These are phyloP conservation scores for Pichia sp. DNA, from an alignment of 1,139 yeast genomes.

Conservation along the genomic window DNA sequence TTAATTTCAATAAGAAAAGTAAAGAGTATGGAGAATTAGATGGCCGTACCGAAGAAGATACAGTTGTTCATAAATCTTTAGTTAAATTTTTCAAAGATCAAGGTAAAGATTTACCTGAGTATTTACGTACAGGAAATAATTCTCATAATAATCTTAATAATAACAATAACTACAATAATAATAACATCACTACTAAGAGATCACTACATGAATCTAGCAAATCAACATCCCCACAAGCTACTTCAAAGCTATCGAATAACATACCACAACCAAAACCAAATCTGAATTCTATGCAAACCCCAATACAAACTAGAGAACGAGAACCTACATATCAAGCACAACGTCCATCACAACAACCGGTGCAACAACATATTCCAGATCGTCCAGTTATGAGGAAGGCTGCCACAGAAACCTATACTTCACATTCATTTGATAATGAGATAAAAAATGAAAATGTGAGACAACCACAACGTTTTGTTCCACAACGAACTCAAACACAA, in stretches of 20 bases:
- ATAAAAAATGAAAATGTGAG: too few relatives aligned
- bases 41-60: constrained; percentile 26
- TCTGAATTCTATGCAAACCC: too few relatives aligned
- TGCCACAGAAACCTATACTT: background rate
- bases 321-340: too few relatives aligned
- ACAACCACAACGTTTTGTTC: background rate
- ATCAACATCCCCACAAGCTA: too few relatives aligned
- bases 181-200: too few relatives aligned
- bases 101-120: constrained; percentile 23
- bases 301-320: too few relatives aligned
- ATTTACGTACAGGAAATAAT: constrained; percentile 17
- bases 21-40: constrained; percentile 22
- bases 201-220: too few relatives aligned
- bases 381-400: background rate
- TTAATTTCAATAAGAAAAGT: background rate
- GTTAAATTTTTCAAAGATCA: constrained; percentile 23
- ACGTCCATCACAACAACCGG: constrained; percentile 1
- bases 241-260: too few relatives aligned
- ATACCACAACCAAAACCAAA: too few relatives aligned
- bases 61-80: constrained; percentile 28
- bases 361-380: background rate
- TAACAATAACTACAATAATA: too few relatives aligned
- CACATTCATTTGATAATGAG: too few relatives aligned
- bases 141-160: background rate
- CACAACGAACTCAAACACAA: background rate